Percentiles rank a stretch among this genome's conserved stretches.
These are phyloP conservation scores for Amanita muscaria DNA, from an alignment of 768 basidiomycete species.

Conservation along the genomic window DNA sequence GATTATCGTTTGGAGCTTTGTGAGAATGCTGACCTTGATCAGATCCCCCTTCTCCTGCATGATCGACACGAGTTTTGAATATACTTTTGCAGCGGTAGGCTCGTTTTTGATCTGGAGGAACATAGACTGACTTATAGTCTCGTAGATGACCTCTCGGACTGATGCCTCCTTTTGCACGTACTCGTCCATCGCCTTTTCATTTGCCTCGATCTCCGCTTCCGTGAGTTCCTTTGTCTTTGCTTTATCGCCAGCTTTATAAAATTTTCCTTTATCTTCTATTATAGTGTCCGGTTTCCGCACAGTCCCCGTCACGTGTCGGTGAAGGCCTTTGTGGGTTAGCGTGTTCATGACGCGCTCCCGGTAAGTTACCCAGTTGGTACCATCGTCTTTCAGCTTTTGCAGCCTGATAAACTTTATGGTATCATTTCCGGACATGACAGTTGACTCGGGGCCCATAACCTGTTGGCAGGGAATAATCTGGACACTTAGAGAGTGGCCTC, in stretches of 20 bases:
- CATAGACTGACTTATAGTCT: too few species aligned
- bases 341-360: slow-evolving; percentile 16
- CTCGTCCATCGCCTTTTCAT: slow-evolving; percentile 15
- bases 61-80: slow-evolving; percentile 17
- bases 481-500: neutral
- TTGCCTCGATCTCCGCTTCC: slow-evolving; percentile 15
- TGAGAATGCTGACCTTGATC: too few species aligned
- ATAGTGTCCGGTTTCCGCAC: slow-evolving; percentile 13
- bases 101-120: too few species aligned
- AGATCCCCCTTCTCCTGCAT: slow-evolving; percentile 16
- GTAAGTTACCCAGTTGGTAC: slow-evolving; percentile 24
- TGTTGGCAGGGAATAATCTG: too few species aligned
- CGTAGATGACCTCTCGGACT: too few species aligned
- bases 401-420: slow-evolving; percentile 17
- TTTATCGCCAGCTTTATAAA: slow-evolving; percentile 10
- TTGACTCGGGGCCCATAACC: neutral
- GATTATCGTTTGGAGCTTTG: slow-evolving; percentile 14
- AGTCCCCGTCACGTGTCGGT: slow-evolving; percentile 17
- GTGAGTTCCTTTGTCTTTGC: slow-evolving; percentile 18
- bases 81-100: slow-evolving; percentile 13
- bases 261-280: slow-evolving; percentile 10
- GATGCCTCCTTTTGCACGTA: too few species aligned
- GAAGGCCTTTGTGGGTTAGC: slow-evolving; percentile 18
- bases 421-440: neutral
- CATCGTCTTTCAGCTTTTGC: slow-evolving; percentile 18